phyloP scores from a whole-genome alignment of 805 yeast species.

The Suhomyces faveliae region DNA sequence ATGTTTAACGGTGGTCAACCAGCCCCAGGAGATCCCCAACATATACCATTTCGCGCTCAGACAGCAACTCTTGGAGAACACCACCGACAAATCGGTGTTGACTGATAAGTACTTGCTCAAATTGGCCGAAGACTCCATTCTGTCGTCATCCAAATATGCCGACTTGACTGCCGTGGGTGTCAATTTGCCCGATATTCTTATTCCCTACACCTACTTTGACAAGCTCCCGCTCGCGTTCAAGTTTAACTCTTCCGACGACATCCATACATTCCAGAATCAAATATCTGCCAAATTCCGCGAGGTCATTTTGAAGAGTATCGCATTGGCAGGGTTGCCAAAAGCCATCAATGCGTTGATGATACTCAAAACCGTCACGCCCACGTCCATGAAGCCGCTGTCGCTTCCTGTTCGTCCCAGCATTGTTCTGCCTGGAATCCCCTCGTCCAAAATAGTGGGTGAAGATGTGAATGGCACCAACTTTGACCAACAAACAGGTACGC shows the following conservation, averaged over 20 bases:
- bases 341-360: conserved; percentile 75
- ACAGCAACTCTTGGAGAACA: conserved; percentile 40
- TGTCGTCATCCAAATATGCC: conserved; percentile 35
- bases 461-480: conserved; percentile 39
- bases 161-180: conserved; percentile 43
- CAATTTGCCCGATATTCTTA: conserved; percentile 40
- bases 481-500: conserved; percentile 16
- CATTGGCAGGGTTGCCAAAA: conserved; percentile 80
- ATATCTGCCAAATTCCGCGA: conserved; percentile 65
- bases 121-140: conserved; percentile 40
- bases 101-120: conserved; percentile 33
- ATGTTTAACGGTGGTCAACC: conserved; percentile 75
- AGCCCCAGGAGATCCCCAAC: conserved; percentile 75
- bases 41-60: conserved; percentile 67
- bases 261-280: conserved; percentile 31
- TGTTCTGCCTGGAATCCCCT: conserved; percentile 34
- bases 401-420: conserved; percentile 29
- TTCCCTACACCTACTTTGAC: conserved; percentile 38
- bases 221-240: conserved; percentile 39
- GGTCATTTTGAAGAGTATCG: conserved; percentile 72
- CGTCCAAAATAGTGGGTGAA: conserved; percentile 39
- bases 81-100: conserved; percentile 24
- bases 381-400: conserved; percentile 22
- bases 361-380: conserved; percentile 66
- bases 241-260: conserved; percentile 32